Base-by-base conservation (phyloP, 2,329 filamentous ascomycete species). In the Ustulina deusta region DNA sequence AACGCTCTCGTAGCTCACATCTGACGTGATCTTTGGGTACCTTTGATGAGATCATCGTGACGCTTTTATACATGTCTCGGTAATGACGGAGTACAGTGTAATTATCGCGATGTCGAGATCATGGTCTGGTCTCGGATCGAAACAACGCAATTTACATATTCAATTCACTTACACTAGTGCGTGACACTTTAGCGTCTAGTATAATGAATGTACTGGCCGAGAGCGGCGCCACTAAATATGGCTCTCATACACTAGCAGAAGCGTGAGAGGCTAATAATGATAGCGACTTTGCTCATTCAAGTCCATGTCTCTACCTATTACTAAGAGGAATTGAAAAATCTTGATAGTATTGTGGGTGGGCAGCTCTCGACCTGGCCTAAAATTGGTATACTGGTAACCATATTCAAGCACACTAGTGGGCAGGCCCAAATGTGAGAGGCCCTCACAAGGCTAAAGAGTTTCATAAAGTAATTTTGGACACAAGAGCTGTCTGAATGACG, bases 11-110 rank as follows among this genome's bases (percentile, higher is more conserved):
- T 38, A 55, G 46, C 59, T 66, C n/a, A 58, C 29, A 40, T 63
- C 60, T 67, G 65, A 67, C 65, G 65, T 67, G 60, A 67, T 67
- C 52, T 22, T 36, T 51, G 34, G 32, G 20, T 13, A 34, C 40
- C 52, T 20, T 56, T 60, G 55, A 64, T 67, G 49, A 63, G 65
- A 67, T 60, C 65, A 56, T 60, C 65, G 48, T 60, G 65, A 60
- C 60, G 64, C 48, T 63, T 64, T 25, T 51, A 20, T n/a, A 17
- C 27, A 51, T 25, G 29, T 36, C 63, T 38, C 27, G 22, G 51
- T 25, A 22, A 32, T 38, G 42, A 49, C 46, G 46, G 60, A 48
- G 22, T 32, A 34, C 38, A 27, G 54, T 17, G 48, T 42, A 40
- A 63, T 66, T 44, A 51, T 38, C 15, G 22, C 44, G 46, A 42